Conservation (phyloP, 768 basidiomycete genomes). For the Glaciozyma antarctica region DNA sequence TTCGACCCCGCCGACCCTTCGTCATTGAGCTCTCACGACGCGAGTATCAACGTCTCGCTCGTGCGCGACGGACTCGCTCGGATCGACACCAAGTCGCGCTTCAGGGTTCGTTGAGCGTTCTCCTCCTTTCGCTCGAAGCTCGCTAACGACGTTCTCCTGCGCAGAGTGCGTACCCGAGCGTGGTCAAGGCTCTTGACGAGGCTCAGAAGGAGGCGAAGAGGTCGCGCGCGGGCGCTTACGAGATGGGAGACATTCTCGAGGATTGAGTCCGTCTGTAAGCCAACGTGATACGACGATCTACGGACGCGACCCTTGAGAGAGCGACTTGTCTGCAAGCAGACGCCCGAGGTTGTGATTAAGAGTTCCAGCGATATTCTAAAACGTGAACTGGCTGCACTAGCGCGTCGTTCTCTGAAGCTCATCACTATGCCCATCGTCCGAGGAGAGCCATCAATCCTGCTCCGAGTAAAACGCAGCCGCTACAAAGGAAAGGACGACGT, state of each 20-base stretch:
- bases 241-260: slow-evolving; percentile 28
- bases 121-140: too few relatives aligned
- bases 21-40: slow-evolving; percentile 56
- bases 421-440: not conserved
- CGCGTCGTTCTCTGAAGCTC: not conserved
- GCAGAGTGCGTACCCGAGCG: slow-evolving; percentile 50
- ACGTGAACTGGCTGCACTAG: not conserved
- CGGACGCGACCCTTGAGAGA: too few relatives aligned
- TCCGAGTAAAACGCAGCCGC: not conserved
- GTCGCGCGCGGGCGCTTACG: slow-evolving; percentile 29
- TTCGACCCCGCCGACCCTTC: slow-evolving; percentile 76
- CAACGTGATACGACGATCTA: too few relatives aligned
- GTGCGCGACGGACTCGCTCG: slow-evolving; percentile 76
- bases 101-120: slow-evolving; percentile 3
- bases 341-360: too few relatives aligned
- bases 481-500: not conserved
- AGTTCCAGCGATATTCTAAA: too few relatives aligned
- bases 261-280: not conserved
- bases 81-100: slow-evolving; percentile 58
- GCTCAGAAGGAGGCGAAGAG: slow-evolving; percentile 58
- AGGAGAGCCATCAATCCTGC: not conserved
- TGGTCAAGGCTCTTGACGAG: slow-evolving; percentile 57
- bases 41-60: slow-evolving; percentile 80
- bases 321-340: too few relatives aligned
- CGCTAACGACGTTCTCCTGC: not conserved